Evolutionary conservation across 1,284 basidiomycete genomes (phyloP), one percentile per base, ranked within the genome.

Genomic region (Inonotus obliquus): DNA sequence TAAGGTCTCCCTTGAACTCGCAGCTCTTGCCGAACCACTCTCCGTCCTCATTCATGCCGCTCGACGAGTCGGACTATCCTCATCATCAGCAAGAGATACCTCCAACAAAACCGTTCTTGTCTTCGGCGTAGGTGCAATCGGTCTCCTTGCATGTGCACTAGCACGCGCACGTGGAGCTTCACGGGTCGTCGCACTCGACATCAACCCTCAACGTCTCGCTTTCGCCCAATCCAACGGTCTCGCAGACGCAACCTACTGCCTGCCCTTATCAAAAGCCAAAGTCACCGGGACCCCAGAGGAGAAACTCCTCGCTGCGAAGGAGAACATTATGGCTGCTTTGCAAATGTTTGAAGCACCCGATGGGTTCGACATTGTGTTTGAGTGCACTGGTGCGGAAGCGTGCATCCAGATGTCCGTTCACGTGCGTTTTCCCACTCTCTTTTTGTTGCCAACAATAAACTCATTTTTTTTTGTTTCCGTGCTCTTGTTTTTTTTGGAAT

Each of bases 351-450:
- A 77, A 60, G 76, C 84, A 63, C 78, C 80, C 23, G 86, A 92
- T 35, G 95, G 94, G 13, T 96, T 95, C 74, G 94, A 98, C 74
- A 79, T 91, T 67, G 88, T 97, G 39, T 92, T 95, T 69, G 96
- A 98, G 74, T 98, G 96, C 75, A 96, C 95, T 4, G 96, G 96
- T 66, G 94, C 94, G 1, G 94, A 96, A 73, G 80, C 85, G 32
- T 93, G 90, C 71, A 94, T 95, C 72, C 92, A 95, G 72, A 87
- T 92, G 83, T 87, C 89, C 57, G 81, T 94, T 66, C 84, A 91
- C 75, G 91, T 92, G 75, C 79, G 89, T 76, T 56, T 65, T 63
- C 68, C 54, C 57, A 68, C 54, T 63, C 66, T 62, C 58, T 44
- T 61, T 38, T 62, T 60, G 53, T 14, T 51, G 0, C 48, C 17